A percentile compares a stretch with the other conserved stretches of the same genome.
phyloP scores from a whole-genome alignment of 441 rosid genomes.

The Adansonia madagascariensis region DNA sequence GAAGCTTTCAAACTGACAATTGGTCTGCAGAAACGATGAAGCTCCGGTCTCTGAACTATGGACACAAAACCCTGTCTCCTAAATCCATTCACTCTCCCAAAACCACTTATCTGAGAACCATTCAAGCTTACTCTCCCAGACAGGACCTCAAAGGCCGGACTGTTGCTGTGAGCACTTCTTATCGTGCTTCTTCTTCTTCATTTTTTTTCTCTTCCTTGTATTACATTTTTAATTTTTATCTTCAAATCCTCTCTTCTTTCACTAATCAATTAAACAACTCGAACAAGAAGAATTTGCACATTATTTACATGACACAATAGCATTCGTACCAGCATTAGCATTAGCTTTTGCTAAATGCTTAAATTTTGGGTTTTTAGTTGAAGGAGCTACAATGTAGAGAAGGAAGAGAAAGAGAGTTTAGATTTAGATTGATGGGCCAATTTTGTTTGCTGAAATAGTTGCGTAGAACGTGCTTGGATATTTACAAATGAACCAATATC shows the following conservation, averaged over 20 bases:
- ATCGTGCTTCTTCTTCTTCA: neutral
- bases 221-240: neutral
- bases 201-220: neutral
- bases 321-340: neutral
- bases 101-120: slow-evolving; percentile 17
- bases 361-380: neutral
- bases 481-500: neutral
- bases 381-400: neutral
- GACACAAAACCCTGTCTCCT: neutral
- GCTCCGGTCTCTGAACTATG: slow-evolving; percentile 3
- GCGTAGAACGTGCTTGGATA: neutral
- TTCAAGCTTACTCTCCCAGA: slow-evolving; percentile 22
- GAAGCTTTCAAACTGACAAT: neutral
- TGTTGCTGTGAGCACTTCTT: slow-evolving; percentile 28
- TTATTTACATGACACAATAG: neutral
- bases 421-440: neutral
- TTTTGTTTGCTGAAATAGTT: neutral
- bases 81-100: slow-evolving; percentile 3
- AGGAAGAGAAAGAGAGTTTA: neutral
- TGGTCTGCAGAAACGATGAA: slow-evolving; percentile 15
- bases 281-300: neutral
- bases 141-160: slow-evolving; percentile 38
- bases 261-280: neutral
- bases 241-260: neutral
- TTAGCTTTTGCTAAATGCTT: slow-evolving; percentile 3